Evolutionary conservation across 2,329 filamentous ascomycete species (phyloP).

Genomic region (Tolypocladium tundrense): DNA sequence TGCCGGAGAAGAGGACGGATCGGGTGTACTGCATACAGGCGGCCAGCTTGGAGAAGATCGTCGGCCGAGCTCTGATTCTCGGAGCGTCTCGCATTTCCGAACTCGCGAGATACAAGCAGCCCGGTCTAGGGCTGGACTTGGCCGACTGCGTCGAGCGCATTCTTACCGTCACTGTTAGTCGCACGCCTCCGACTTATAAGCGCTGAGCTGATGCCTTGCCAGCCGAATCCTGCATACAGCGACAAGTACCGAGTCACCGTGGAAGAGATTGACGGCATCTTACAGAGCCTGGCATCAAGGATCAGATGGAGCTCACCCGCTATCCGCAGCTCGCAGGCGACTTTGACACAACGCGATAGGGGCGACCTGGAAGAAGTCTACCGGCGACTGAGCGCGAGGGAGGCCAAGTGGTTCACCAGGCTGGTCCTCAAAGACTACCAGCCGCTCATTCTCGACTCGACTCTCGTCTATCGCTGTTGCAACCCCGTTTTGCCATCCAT

Average conservation of each 20-base stretch:
- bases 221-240: slow-evolving; percentile 32
- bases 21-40: slow-evolving; percentile 65
- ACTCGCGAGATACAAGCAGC: slow-evolving; percentile 50
- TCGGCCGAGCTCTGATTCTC: slow-evolving; percentile 57
- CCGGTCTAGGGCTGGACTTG: slow-evolving; percentile 53
- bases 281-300: slow-evolving; percentile 57
- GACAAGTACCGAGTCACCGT: slow-evolving; percentile 42
- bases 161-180: slow-evolving; percentile 46
- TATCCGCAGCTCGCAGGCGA: slow-evolving; percentile 32
- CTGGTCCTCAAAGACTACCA: slow-evolving; percentile 67
- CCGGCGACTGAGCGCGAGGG: slow-evolving; percentile 47
- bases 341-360: slow-evolving; percentile 20
- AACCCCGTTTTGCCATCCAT: slow-evolving; percentile 62
- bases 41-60: slow-evolving; percentile 50
- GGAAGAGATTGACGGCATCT: slow-evolving; percentile 59
- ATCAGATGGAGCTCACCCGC: slow-evolving; percentile 61
- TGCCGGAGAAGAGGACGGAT: slow-evolving; percentile 68
- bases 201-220: not conserved
- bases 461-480: slow-evolving; percentile 45
- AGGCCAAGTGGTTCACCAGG: slow-evolving; percentile 82
- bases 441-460: slow-evolving; percentile 52
- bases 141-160: slow-evolving; percentile 60
- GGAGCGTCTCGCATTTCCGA: slow-evolving; percentile 50
- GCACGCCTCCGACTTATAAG: not conserved
- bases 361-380: slow-evolving; percentile 46